phyloP scores from a whole-genome alignment of 1,284 basidiomycete species.

The Somion occarium region DNA sequence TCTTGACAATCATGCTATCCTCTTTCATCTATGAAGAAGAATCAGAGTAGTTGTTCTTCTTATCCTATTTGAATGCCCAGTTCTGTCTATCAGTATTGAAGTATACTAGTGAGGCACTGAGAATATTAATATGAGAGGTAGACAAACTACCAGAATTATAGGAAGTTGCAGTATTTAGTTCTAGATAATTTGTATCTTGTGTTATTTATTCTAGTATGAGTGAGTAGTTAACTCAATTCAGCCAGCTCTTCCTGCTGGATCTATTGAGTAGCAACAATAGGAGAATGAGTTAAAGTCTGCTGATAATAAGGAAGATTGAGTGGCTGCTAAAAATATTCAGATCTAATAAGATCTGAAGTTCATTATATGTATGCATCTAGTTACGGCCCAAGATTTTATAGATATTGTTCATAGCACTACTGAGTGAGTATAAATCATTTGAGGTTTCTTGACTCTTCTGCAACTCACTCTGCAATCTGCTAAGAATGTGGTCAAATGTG shows the following conservation, averaged over 20 bases:
- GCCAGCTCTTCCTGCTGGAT: constrained; percentile 25
- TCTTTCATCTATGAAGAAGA: too few species aligned
- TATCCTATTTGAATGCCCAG: too few species aligned
- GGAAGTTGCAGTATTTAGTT: too few species aligned
- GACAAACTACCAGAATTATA: too few species aligned
- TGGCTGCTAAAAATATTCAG: constrained; percentile 36
- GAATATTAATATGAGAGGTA: too few species aligned
- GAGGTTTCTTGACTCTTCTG: constrained; percentile 93
- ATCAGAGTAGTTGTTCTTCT: too few species aligned
- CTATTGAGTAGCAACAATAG: constrained; percentile 54
- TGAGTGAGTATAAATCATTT: constrained; percentile 80
- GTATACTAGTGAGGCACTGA: too few species aligned
- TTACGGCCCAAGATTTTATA: constrained; percentile 89
- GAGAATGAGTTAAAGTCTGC: constrained; percentile 55
- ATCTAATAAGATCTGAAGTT: neutral
- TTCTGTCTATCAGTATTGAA: too few species aligned
- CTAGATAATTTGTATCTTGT: too few species aligned
- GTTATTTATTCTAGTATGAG: too few species aligned
- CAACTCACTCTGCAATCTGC: constrained; percentile 80
- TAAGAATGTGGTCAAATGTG: constrained; percentile 80
- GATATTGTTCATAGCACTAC: constrained; percentile 84
- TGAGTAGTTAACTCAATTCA: too few species aligned
- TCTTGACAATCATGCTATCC: too few species aligned
- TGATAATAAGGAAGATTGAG: constrained; percentile 57
- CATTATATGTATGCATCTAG: constrained; percentile 44